Evolutionary conservation across 345 rosid species (phyloP).

Genomic region (Raphanus raphanistrum): DNA sequence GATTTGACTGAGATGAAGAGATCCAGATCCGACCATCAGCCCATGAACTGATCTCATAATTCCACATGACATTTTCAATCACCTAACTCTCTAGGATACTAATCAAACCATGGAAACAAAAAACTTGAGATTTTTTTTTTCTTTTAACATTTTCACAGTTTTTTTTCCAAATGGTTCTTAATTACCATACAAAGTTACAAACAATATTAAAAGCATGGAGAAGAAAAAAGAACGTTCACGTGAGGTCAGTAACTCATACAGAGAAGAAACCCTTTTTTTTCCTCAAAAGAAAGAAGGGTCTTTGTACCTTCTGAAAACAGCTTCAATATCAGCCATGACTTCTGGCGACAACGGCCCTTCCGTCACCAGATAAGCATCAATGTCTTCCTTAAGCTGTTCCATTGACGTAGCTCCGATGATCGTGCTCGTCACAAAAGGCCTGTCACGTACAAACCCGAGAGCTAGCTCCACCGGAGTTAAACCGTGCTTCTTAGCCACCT

Average conservation of each 20-base stretch:
- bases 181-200: not conserved
- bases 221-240: too few relatives aligned
- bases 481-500: conserved; percentile 70
- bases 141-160: not conserved
- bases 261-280: not conserved
- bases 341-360: conserved; percentile 48
- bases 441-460: conserved; percentile 73
- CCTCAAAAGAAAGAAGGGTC: conserved; percentile 36
- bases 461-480: conserved; percentile 70
- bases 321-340: not conserved
- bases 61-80: not conserved
- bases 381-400: conserved; percentile 75
- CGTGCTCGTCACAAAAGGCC: conserved; percentile 79
- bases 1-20: not conserved
- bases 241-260: too few relatives aligned
- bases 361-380: conserved; percentile 64
- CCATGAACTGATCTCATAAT: not conserved
- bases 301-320: conserved; percentile 60
- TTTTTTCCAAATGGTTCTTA: not conserved
- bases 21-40: conserved; percentile 26
- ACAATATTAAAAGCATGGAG: too few relatives aligned
- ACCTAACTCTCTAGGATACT: not conserved
- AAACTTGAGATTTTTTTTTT: not conserved
- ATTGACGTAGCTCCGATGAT: conserved; percentile 51
- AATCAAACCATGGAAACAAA: not conserved